Conservation (phyloP, 495 filamentous ascomycete genomes). For the Talaromyces borbonicus region DNA sequence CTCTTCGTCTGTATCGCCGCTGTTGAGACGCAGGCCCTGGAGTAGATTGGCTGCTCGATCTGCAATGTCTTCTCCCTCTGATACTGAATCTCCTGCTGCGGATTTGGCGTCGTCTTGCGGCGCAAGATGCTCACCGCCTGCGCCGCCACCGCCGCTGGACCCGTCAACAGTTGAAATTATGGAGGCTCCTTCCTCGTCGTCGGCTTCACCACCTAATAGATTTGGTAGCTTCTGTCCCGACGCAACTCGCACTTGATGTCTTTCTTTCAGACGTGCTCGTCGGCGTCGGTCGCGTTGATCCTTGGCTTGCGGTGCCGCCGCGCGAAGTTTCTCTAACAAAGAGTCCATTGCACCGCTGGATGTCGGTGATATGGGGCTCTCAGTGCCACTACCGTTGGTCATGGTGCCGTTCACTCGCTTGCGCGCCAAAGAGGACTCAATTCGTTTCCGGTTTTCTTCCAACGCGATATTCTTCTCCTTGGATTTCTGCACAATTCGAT, state of each 20-base stretch:
- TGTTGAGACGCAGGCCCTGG: constrained; percentile 63
- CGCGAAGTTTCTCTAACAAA: constrained; percentile 89
- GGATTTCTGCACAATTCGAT: constrained; percentile 51
- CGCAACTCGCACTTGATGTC: constrained; percentile 85
- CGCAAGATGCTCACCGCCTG: constrained; percentile 22
- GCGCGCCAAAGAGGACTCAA: constrained; percentile 84
- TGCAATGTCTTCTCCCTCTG: constrained; percentile 64
- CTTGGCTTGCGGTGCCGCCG: constrained; percentile 78
- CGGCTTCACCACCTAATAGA: constrained; percentile 32
- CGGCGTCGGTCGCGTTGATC: constrained; percentile 83
- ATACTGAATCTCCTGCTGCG: constrained; percentile 28
- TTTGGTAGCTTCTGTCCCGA: constrained; percentile 80
- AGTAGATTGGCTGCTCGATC: constrained; percentile 75
- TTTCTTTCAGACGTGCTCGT: constrained; percentile 76
- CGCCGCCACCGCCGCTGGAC: too few relatives aligned
- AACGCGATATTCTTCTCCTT: constrained; percentile 79
- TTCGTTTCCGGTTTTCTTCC: constrained; percentile 74
- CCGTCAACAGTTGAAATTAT: constrained; percentile 15
- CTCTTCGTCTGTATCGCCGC: constrained; percentile 45
- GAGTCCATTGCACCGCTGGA: constrained; percentile 91
- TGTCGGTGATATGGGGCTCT: constrained; percentile 53
- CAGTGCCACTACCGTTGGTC: constrained; percentile 33
- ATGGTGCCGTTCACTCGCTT: constrained; percentile 62
- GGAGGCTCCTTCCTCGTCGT: constrained; percentile 12
- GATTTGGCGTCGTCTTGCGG: constrained; percentile 1